Base-by-base conservation (phyloP, 2,329 filamentous ascomycete species). In the Xylaria sp. region DNA sequence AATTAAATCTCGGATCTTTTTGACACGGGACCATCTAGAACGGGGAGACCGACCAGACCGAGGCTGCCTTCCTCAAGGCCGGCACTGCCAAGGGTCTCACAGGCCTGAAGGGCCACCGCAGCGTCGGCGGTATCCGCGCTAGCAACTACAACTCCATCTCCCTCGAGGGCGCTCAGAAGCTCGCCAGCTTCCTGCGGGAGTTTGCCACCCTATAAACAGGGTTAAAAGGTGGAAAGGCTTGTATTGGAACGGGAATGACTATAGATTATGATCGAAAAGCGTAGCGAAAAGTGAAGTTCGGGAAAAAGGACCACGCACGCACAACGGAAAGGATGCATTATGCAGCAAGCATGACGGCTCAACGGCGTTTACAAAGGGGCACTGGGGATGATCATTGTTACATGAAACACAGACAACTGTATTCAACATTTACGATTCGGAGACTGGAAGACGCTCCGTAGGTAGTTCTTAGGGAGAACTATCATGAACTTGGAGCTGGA, bases 101-200 rank as follows among this genome's bases (percentile, higher is more conserved):
- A 30, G 93, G 92, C 0, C 78, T 97, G 49, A 96, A 96, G 78
- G 93, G 93, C 0, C 93, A 97, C 73, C 83, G 93, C 11, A 48
- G 16, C 44, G 42, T 52, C 55, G 42, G 13, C 37, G 56, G 52
- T 13, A 50, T 58, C 63, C 84, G 93, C 13, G 88, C 88, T 18
- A 89, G 85, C 74, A 96, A 94, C 73, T 97, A 97, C 77, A 97
- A 96, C 76, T 89, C 90, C 1, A 87, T 97, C 48, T 75, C 88
- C 0, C 71, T 88, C 0, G 82, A 84, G 47, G 87, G 84, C 0
- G 87, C 85, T 0, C 78, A 89, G 74, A 88, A 88, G 74, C 78
- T 92, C 51, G 86, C 83, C 52, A 74, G 76, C 34, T 91, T 89
- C 63, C 80, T 92, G 55, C 69, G 76, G 9, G 70, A 73, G 0